Base-by-base conservation (phyloP, 1,284 basidiomycete genomes). In the Boletellus deceptivus region DNA sequence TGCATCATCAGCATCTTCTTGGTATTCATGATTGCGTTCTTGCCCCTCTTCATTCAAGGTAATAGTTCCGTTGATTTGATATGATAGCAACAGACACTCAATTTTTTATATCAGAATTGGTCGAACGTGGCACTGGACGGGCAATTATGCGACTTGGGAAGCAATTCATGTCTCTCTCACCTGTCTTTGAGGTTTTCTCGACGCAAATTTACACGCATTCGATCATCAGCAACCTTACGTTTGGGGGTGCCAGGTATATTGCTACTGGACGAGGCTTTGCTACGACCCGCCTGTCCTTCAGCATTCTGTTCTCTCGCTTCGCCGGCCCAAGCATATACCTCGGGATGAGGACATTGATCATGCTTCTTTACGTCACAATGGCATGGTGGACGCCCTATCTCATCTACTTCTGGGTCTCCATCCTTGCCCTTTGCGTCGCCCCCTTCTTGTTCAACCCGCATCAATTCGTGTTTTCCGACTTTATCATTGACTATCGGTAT, bases 201-300 rank as follows among this genome's bases (percentile, higher is more conserved):
- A 97, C 94, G 0, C 94, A 97, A 71, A 97, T 98, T 65, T 93
- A 93, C 69, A 93, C 93, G 46, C 91, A 98, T 65, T 97, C 94
- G 27, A 94, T 97, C 67, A 73, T 96, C 59, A 96, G 86, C 71
- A 94, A 97, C 72, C 75, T 97, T 74, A 94, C 91, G 4, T 96
- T 96, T 56, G 94, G 94, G 72, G 94, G 94, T 54, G 94, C 94
- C 46, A 84, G 94, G 54, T 98, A 97, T 72, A 98, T 98, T 60
- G 93, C 94, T n/a, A 98, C 94, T n/a, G 94, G 94, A 52, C 91
- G 94, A 80, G 94, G 94, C 39, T 98, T 98, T 67, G 94, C 94
- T 16, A 97, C 94, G 7, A 91, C 91, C 18, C 82, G 94, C 50
- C 91, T 96, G 58, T 89, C 87, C 56, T 98, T 98, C 77, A 89